Evolutionary conservation across 2,329 filamentous ascomycete species (phyloP).

Genomic region (Botrytis byssoidea): DNA sequence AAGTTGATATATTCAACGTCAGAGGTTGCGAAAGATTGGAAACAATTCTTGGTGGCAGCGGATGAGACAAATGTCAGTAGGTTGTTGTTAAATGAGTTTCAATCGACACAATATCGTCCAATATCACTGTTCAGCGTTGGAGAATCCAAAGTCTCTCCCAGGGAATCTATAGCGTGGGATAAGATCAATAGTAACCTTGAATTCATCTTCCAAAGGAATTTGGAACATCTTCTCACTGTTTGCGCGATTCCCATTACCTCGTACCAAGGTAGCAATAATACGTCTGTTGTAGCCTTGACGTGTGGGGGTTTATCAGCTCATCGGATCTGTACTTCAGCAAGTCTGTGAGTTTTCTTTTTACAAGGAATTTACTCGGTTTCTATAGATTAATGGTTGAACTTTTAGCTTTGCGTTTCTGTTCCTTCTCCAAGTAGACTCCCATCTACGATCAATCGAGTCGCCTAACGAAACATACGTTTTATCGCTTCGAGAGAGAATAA

Average conservation of each 20-base stretch:
- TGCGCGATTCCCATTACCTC: neutral
- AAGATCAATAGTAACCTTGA: neutral
- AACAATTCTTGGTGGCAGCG: neutral
- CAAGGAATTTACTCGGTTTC: rapidly evolving
- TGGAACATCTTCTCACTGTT: neutral
- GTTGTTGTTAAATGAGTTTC: rapidly evolving
- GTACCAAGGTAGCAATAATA: rapidly evolving
- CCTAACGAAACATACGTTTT: neutral
- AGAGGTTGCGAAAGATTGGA: neutral
- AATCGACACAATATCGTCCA: neutral
- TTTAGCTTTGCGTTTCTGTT: neutral
- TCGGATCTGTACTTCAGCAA: neutral
- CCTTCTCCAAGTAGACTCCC: neutral
- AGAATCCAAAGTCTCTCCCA: neutral
- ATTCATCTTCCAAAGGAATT: neutral
- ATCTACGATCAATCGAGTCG: neutral
- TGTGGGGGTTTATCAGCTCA: neutral
- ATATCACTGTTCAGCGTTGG: neutral
- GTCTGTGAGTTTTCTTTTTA: neutral
- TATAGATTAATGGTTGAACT: neutral
- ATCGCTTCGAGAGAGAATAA: neutral
- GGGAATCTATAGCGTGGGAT: neutral
- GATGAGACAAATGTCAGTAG: neutral
- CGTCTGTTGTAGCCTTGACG: neutral
- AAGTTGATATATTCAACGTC: neutral